These are phyloP conservation scores for Aureobasidium sp. DNA, from an alignment of 2,329 filamentous ascomycete genomes.

Conservation along the genomic window DNA sequence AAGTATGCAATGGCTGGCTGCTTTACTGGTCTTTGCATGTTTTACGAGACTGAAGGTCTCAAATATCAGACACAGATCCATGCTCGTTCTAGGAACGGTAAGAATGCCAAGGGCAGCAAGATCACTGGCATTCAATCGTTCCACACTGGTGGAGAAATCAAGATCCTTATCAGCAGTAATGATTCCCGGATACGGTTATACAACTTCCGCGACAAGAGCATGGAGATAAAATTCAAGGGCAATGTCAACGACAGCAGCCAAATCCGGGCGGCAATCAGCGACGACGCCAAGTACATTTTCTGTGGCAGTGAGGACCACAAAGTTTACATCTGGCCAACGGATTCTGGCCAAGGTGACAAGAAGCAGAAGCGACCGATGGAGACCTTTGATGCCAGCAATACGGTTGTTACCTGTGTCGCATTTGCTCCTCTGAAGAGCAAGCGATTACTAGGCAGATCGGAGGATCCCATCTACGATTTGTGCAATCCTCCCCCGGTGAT, in stretches of 20 bases:
- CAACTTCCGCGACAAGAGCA: constrained; percentile 70
- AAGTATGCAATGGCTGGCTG: constrained; percentile 83
- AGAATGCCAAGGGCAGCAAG: constrained; percentile 93
- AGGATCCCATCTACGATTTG: constrained; percentile 89
- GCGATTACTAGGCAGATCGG: constrained; percentile 67
- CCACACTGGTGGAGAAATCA: constrained; percentile 56
- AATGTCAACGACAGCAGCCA: constrained; percentile 86
- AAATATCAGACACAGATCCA: constrained; percentile 79
- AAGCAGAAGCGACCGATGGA: constrained; percentile 78
- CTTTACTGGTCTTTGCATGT: constrained; percentile 73
- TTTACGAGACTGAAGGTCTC: constrained; percentile 87
- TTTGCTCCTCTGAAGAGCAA: constrained; percentile 74
- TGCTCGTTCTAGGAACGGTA: constrained; percentile 83
- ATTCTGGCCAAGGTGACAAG: constrained; percentile 50
- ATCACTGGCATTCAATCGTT: constrained; percentile 88
- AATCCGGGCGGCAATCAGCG: constrained; percentile 80
- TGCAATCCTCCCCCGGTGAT: constrained; percentile 91
- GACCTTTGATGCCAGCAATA: constrained; percentile 80
- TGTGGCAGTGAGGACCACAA: constrained; percentile 89
- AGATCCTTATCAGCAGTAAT: constrained; percentile 86
- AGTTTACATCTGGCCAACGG: constrained; percentile 82
- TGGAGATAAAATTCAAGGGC: constrained; percentile 85
- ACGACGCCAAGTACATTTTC: constrained; percentile 77
- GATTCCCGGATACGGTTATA: constrained; percentile 89
- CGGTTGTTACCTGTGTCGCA: constrained; percentile 80